Percentiles rank a stretch among this genome's conserved stretches.
These are phyloP conservation scores for Avena atlantica DNA, from an alignment of 176 grass and related monocot genomes.

Conservation along the genomic window DNA sequence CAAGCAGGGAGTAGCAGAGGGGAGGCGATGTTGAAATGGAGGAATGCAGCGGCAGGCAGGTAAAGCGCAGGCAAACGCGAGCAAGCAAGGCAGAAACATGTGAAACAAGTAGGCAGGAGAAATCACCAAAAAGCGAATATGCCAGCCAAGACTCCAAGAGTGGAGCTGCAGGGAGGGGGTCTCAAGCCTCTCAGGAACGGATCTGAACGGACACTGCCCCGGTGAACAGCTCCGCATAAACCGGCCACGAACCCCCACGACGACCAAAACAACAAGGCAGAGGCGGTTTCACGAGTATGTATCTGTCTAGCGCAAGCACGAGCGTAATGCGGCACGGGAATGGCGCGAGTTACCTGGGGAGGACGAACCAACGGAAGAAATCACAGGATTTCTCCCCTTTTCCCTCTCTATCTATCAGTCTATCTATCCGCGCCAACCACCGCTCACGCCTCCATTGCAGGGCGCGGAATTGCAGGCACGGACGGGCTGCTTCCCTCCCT, in stretches of 20 bases:
- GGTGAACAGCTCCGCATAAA: background rate
- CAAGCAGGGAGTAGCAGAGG: background rate
- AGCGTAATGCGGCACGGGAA: slow-evolving; percentile 11
- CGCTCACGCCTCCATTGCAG: slow-evolving; percentile 45
- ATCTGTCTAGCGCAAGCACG: background rate
- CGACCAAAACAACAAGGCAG: background rate
- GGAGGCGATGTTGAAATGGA: background rate
- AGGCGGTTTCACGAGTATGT: background rate
- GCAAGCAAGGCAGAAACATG: background rate
- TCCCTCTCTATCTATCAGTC: background rate
- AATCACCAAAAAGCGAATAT: too few relatives aligned
- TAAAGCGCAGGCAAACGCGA: background rate
- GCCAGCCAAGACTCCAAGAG: too few relatives aligned
- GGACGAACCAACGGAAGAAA: background rate
- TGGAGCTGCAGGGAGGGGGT: too few relatives aligned
- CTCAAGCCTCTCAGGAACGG: slow-evolving; percentile 2
- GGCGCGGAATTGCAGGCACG: background rate
- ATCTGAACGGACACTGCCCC: slow-evolving; percentile 29
- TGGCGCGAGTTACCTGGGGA: slow-evolving; percentile 34
- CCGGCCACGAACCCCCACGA: background rate
- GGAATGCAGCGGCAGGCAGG: background rate
- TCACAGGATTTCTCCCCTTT: background rate
- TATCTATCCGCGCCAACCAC: slow-evolving; percentile 26
- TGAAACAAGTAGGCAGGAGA: too few relatives aligned
- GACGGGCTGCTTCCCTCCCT: background rate